phyloP scores from a whole-genome alignment of 176 grass and related monocot species.

The Leersia perrieri region DNA sequence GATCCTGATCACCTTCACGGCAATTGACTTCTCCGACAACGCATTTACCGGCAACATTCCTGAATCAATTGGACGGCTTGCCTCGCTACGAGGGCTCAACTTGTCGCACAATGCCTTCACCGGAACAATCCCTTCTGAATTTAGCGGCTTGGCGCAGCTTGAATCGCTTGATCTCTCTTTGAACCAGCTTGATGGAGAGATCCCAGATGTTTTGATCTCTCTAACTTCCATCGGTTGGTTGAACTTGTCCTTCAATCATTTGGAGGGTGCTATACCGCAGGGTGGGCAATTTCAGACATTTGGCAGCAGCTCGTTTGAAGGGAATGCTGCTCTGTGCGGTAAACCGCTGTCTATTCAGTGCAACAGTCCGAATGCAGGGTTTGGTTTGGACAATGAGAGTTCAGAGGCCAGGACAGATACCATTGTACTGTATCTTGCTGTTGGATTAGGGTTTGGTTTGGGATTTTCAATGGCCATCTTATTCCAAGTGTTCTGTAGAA shows the following conservation, averaged over 20 bases:
- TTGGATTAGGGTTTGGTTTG: conserved; percentile 12
- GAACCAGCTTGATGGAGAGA: neutral
- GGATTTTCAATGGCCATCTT: conserved; percentile 11
- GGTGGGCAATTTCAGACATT: conserved; percentile 19
- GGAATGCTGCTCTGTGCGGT: conserved; percentile 15
- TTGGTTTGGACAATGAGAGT: neutral
- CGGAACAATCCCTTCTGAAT: conserved; percentile 24
- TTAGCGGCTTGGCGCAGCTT: neutral
- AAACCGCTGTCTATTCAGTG: conserved; percentile 26
- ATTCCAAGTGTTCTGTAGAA: neutral
- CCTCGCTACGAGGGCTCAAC: conserved; percentile 42
- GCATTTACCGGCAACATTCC: conserved; percentile 39
- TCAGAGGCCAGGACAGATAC: neutral
- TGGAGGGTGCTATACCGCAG: conserved; percentile 24
- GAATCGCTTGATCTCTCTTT: conserved; percentile 23
- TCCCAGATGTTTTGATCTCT: conserved; percentile 13
- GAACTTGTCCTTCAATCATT: conserved; percentile 25
- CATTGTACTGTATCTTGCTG: conserved; percentile 4
- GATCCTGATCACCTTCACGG: conserved; percentile 8
- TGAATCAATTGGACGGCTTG: conserved; percentile 32
- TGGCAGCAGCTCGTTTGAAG: conserved; percentile 1
- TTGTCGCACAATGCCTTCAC: conserved; percentile 48
- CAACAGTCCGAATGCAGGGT: neutral
- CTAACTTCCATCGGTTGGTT: conserved; percentile 7
- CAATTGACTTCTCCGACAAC: conserved; percentile 26